Conservation (phyloP, 208 protist genomes). For the Crithidia mellificae region DNA sequence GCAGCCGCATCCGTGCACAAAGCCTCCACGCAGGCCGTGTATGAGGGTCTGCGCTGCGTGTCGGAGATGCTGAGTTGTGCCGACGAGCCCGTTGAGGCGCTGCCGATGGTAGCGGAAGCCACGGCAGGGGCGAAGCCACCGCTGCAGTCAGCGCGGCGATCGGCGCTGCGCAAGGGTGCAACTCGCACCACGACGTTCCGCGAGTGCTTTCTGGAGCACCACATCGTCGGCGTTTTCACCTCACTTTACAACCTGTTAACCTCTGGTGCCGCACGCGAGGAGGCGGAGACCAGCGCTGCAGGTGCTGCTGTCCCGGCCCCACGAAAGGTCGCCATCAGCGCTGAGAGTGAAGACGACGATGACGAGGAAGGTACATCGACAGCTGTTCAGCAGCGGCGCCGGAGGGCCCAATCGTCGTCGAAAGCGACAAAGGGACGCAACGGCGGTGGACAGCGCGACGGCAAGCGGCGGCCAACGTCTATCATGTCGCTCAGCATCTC, state of each 20-base stretch:
- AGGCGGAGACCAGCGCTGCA: not conserved
- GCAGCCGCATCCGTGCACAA: slow-evolving; percentile 33
- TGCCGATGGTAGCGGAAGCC: slow-evolving; percentile 16
- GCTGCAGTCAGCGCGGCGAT: not conserved
- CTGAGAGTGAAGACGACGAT: not conserved
- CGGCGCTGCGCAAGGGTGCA: not conserved
- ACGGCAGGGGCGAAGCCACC: not conserved
- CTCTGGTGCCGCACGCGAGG: slow-evolving; percentile 35
- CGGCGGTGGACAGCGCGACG: not conserved
- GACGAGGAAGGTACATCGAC: not conserved
- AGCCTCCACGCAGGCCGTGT: slow-evolving; percentile 41
- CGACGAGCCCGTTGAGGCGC: slow-evolving; percentile 46
- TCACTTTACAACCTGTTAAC: slow-evolving; percentile 73
- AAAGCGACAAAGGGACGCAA: slow-evolving; percentile 5
- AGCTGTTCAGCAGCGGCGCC: not conserved
- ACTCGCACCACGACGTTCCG: slow-evolving; percentile 46
- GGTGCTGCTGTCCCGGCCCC: not conserved
- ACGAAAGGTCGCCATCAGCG: not conserved
- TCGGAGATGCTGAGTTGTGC: slow-evolving; percentile 57
- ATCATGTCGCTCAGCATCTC: slow-evolving; percentile 73
- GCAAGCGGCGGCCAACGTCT: slow-evolving; percentile 20
- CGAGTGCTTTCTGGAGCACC: slow-evolving; percentile 51
- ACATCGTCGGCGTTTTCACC: slow-evolving; percentile 67
- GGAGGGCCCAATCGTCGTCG: not conserved
- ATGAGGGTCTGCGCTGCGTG: slow-evolving; percentile 76